Evolutionary conservation across 352 stramenopile genomes (phyloP).

Genomic region (Phytophthora agathidicida): DNA sequence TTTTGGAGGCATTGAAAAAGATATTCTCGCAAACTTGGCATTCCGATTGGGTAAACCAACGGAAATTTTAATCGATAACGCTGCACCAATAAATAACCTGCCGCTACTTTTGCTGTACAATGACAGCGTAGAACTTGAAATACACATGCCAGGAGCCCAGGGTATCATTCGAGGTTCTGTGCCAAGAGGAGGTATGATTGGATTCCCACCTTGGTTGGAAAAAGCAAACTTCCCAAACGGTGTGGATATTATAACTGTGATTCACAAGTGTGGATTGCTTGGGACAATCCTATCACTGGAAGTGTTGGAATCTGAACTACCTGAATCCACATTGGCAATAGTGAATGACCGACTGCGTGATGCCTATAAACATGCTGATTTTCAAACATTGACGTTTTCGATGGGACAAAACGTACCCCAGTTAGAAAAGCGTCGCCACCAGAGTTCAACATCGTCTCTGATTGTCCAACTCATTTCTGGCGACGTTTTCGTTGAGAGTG

Average conservation of each 20-base stretch:
- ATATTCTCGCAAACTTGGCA: conserved; percentile 24
- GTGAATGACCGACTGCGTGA: conserved; percentile 8
- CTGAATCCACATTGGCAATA: not conserved
- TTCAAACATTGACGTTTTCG: conserved; percentile 6
- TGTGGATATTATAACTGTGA: not conserved
- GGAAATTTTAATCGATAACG: conserved; percentile 11
- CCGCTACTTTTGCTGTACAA: conserved; percentile 18
- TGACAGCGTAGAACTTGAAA: conserved; percentile 23
- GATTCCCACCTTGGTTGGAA: conserved; percentile 19
- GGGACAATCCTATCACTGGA: conserved; percentile 11
- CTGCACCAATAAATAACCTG: not conserved
- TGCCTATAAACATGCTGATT: conserved; percentile 4
- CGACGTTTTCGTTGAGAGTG: conserved; percentile 16
- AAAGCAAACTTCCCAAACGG: not conserved
- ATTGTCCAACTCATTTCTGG: conserved; percentile 15
- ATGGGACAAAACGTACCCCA: not conserved
- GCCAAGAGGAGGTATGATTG: conserved; percentile 19
- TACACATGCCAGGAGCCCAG: not conserved
- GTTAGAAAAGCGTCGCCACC: conserved; percentile 3
- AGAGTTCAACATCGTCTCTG: conserved; percentile 16
- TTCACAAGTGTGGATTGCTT: conserved; percentile 14
- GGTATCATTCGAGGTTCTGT: conserved; percentile 7
- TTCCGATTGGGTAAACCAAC: conserved; percentile 14
- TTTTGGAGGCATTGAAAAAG: conserved; percentile 18
- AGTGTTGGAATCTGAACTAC: conserved; percentile 13